Percentiles rank a stretch among this genome's conserved stretches.
These are phyloP conservation scores for Fusarium avenaceum DNA, from an alignment of 2,329 filamentous ascomycete genomes.

Conservation along the genomic window DNA sequence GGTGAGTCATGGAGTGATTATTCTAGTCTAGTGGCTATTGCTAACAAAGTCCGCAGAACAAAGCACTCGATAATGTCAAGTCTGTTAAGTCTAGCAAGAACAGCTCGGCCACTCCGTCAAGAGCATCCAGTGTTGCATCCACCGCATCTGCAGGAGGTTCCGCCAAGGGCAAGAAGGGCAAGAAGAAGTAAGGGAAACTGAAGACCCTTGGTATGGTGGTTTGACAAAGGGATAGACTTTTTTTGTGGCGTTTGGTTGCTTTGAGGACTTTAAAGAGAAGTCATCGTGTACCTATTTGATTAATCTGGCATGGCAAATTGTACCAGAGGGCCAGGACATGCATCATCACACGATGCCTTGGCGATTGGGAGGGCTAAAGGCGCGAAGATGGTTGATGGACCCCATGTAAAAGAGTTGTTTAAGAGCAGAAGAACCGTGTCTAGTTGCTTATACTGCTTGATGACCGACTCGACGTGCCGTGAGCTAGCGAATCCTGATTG, in stretches of 20 bases:
- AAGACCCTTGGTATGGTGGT: conserved; percentile 17
- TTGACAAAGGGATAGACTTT: conserved; percentile 37
- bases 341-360: conserved; percentile 33
- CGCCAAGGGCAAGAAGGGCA: conserved; percentile 63
- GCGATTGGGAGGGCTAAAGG: conserved; percentile 26
- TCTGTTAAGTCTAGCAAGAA: conserved; percentile 84
- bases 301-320: conserved; percentile 29
- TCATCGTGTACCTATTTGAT: conserved; percentile 36
- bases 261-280: conserved; percentile 34
- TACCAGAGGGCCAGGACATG: conserved; percentile 30
- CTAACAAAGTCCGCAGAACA: conserved; percentile 74
- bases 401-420: conserved; percentile 35
- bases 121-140: conserved; percentile 89
- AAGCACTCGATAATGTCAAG: conserved; percentile 90
- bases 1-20: conserved; percentile 62
- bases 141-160: conserved; percentile 70
- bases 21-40: neutral
- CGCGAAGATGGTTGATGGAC: conserved; percentile 21
- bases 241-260: conserved; percentile 47
- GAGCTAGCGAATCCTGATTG: conserved; percentile 25
- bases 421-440: conserved; percentile 43
- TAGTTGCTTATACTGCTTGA: conserved; percentile 37
- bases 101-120: conserved; percentile 81
- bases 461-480: conserved; percentile 29
- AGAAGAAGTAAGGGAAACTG: conserved; percentile 49